phyloP scores from a whole-genome alignment of 169 alveolate species.

The Eimeria acervulina region DNA sequence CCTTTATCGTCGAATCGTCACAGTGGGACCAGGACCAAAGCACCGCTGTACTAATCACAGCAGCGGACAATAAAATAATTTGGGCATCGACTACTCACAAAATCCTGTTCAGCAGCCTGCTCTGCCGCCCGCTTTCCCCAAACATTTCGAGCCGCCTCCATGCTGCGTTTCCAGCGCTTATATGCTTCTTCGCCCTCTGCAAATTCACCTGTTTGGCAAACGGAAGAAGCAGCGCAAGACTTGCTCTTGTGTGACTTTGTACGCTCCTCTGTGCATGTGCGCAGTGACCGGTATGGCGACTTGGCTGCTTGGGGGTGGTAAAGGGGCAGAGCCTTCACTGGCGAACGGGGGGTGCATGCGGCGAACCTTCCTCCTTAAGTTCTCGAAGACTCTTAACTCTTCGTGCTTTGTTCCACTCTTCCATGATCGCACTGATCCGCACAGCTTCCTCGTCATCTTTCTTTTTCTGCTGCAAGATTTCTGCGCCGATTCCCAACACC shows the following conservation, averaged over 20 bases:
- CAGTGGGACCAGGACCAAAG: background rate
- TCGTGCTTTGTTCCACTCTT: constrained; percentile 78
- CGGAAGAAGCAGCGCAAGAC: background rate
- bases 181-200: constrained; percentile 77
- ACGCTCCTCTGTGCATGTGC: background rate
- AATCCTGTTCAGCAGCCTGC: constrained; percentile 71
- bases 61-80: background rate
- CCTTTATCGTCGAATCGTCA: background rate
- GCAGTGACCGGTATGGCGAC: background rate
- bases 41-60: background rate
- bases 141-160: constrained; percentile 71
- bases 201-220: constrained; percentile 71
- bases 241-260: background rate
- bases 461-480: constrained; percentile 74
- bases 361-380: constrained; percentile 70
- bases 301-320: background rate
- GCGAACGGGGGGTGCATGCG: background rate
- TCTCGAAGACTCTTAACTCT: constrained; percentile 72
- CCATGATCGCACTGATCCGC: constrained; percentile 80
- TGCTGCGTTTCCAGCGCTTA: constrained; percentile 78
- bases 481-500: constrained; percentile 50
- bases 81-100: background rate
- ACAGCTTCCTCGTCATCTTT: constrained; percentile 75
- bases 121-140: constrained; percentile 84
- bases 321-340: background rate